A percentile compares a stretch with the other conserved stretches of the same genome.
phyloP scores from a whole-genome alignment of 192 early-diverging fungal genomes.

The Oehlia diaphana region DNA sequence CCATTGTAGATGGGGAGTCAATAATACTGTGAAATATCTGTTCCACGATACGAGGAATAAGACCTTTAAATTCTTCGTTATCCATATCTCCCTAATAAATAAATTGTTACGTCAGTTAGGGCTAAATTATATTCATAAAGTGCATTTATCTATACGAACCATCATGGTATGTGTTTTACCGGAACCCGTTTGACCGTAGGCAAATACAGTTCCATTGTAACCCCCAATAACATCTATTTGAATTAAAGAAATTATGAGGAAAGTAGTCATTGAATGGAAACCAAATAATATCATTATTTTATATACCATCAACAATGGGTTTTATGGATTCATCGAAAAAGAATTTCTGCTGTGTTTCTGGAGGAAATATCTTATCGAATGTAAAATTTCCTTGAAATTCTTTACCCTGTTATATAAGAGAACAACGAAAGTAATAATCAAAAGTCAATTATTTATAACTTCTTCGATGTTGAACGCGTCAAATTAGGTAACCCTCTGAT shows the following conservation, averaged over 20 bases:
- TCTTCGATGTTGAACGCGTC: too few species aligned
- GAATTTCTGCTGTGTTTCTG: slow-evolving; percentile 76
- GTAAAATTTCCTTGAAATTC: slow-evolving; percentile 77
- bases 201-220: slow-evolving; percentile 99
- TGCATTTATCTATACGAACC: slow-evolving; percentile 41
- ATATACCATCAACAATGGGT: slow-evolving; percentile 88
- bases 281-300: not conserved
- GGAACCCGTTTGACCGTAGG: slow-evolving; percentile 98
- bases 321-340: slow-evolving; percentile 92
- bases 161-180: slow-evolving; percentile 99
- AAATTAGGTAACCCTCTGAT: too few species aligned
- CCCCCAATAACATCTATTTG: slow-evolving; percentile 87
- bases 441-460: not conserved
- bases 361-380: slow-evolving; percentile 92
- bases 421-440: not conserved
- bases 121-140: not conserved
- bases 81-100: slow-evolving; percentile 87
- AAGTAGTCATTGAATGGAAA: not conserved
- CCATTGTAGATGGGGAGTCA: slow-evolving; percentile 87
- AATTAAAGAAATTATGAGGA: not conserved
- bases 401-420: slow-evolving; percentile 41
- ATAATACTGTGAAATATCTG: slow-evolving; percentile 92
- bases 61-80: slow-evolving; percentile 84
- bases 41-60: slow-evolving; percentile 97
- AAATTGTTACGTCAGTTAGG: not conserved